These are phyloP conservation scores for Tricholoma terreum DNA, from an alignment of 768 basidiomycete genomes.

Conservation along the genomic window DNA sequence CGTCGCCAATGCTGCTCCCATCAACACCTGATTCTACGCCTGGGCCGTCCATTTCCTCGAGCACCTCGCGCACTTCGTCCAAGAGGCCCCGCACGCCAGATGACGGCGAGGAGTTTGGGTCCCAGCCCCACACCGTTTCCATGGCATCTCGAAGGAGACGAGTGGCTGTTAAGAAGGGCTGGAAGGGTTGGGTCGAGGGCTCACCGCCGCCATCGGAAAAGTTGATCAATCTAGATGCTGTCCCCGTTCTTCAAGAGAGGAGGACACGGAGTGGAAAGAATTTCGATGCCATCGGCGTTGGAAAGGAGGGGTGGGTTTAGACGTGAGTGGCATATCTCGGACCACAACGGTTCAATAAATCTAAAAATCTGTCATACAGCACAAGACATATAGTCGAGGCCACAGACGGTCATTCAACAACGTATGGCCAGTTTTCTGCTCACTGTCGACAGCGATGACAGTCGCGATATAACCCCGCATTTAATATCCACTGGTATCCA, in stretches of 20 bases:
- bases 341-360: slow-evolving; percentile 50
- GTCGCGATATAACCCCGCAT: slow-evolving; percentile 4
- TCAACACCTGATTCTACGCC: slow-evolving; percentile 73
- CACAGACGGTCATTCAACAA: slow-evolving; percentile 19
- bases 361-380: slow-evolving; percentile 32
- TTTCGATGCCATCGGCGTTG: slow-evolving; percentile 79
- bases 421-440: slow-evolving; percentile 9
- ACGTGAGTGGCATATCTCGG: slow-evolving; percentile 37
- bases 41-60: slow-evolving; percentile 69
- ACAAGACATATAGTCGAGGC: slow-evolving; percentile 14
- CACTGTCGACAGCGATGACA: slow-evolving; percentile 10
- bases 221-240: slow-evolving; percentile 76
- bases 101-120: slow-evolving; percentile 46
- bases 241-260: slow-evolving; percentile 66
- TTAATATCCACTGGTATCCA: slow-evolving; percentile 1
- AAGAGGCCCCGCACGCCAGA: slow-evolving; percentile 76
- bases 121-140: slow-evolving; percentile 19
- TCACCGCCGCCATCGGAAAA: slow-evolving; percentile 78
- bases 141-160: slow-evolving; percentile 52
- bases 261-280: slow-evolving; percentile 82
- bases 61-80: slow-evolving; percentile 74
- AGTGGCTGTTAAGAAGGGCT: slow-evolving; percentile 70
- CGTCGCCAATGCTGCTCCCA: slow-evolving; percentile 36
- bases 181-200: slow-evolving; percentile 91
- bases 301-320: slow-evolving; percentile 76